A percentile compares a stretch with the other conserved stretches of the same genome.
phyloP scores from a whole-genome alignment of 257 asterid species.

The Fraxinus quadrangulata region DNA sequence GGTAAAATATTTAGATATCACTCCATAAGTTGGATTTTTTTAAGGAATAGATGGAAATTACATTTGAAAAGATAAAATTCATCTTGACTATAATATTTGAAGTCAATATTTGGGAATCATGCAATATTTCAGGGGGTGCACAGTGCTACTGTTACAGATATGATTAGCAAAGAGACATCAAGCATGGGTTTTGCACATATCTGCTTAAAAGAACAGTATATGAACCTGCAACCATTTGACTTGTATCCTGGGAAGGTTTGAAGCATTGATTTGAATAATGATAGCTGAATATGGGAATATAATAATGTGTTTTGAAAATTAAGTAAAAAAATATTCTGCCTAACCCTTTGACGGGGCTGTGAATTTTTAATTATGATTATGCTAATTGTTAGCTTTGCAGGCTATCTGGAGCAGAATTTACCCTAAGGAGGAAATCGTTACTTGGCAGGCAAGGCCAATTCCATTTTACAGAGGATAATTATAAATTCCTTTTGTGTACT shows the following conservation, averaged over 20 bases:
- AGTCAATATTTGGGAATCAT: neutral
- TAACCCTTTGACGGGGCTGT: neutral
- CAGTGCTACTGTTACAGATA: neutral
- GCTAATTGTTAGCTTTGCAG: neutral
- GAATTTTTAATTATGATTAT: neutral
- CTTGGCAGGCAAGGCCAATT: neutral
- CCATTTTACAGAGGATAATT: neutral
- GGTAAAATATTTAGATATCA: too few species aligned
- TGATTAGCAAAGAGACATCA: neutral
- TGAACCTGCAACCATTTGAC: neutral
- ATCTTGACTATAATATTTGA: too few species aligned
- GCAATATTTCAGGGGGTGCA: neutral
- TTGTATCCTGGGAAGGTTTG: neutral
- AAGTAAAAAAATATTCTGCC: neutral
- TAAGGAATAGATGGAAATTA: too few species aligned
- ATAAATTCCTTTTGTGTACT: neutral
- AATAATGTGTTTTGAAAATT: neutral
- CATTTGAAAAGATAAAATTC: too few species aligned
- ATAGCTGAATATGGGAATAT: neutral
- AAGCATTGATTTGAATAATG: neutral
- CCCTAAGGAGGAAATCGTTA: neutral
- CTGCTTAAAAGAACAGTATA: neutral
- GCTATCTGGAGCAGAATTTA: neutral
- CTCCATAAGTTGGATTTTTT: too few species aligned
- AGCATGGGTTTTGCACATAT: neutral